Conservation (phyloP, 2,329 filamentous ascomycete genomes). For the Berkeleyomyces rouxiae region DNA sequence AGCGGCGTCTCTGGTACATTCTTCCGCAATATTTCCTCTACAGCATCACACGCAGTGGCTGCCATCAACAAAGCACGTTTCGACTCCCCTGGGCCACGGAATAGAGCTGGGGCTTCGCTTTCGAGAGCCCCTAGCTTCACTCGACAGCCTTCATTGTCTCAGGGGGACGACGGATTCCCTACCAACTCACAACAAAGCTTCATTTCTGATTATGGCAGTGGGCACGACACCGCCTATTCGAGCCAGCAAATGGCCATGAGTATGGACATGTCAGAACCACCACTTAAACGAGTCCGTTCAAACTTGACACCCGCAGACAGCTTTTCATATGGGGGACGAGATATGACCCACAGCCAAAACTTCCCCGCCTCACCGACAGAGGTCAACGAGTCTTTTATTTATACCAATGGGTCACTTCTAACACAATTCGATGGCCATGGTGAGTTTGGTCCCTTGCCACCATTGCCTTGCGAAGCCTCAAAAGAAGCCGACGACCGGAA, state of each 20-base stretch:
- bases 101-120: conserved; percentile 20
- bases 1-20: conserved; percentile 67
- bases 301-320: conserved; percentile 37
- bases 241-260: conserved; percentile 24
- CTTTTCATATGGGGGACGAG: conserved; percentile 33
- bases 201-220: conserved; percentile 52
- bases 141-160: conserved; percentile 49
- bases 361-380: conserved; percentile 62
- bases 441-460: conserved; percentile 43
- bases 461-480: conserved; percentile 43
- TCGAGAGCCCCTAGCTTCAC: conserved; percentile 45
- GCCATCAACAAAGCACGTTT: conserved; percentile 93
- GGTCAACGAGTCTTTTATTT: conserved; percentile 63
- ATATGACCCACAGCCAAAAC: conserved; percentile 28
- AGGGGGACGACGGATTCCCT: conserved; percentile 51
- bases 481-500: conserved; percentile 64
- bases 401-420: conserved; percentile 30
- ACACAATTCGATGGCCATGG: conserved; percentile 20
- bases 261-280: conserved; percentile 51
- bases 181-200: conserved; percentile 74
- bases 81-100: conserved; percentile 65
- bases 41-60: conserved; percentile 80
- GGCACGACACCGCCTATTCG: conserved; percentile 14
- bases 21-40: conserved; percentile 91
- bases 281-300: conserved; percentile 58